Percentiles rank a stretch among this genome's conserved stretches.
phyloP scores from a whole-genome alignment of 768 basidiomycete genomes.

The Mycena pura region DNA sequence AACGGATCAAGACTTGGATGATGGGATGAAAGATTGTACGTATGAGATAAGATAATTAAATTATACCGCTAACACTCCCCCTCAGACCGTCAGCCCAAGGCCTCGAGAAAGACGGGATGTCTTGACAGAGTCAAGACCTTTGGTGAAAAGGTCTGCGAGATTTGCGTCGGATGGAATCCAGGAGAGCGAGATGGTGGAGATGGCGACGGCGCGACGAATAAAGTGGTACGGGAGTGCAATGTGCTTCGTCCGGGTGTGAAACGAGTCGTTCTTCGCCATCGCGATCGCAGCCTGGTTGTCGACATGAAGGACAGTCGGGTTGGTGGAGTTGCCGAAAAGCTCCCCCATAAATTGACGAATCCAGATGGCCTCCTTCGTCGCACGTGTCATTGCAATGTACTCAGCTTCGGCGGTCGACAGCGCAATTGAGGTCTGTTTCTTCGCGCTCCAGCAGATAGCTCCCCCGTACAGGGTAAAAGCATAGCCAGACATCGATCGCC shows the following conservation, averaged over 20 bases:
- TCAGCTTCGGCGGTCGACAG: constrained; percentile 47
- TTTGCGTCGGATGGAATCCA: constrained; percentile 32
- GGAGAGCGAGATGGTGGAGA: constrained; percentile 16
- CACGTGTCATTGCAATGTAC: constrained; percentile 34
- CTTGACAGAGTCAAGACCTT: constrained; percentile 24
- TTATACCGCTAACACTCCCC: constrained; percentile 20
- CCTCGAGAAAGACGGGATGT: constrained; percentile 5
- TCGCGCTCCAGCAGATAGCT: constrained; percentile 40
- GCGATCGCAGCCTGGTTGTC: constrained; percentile 29
- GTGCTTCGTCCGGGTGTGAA: constrained; percentile 37
- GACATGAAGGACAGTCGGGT: constrained; percentile 21
- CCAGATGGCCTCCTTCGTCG: constrained; percentile 32
- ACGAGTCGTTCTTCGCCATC: constrained; percentile 26
- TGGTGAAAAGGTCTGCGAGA: constrained; percentile 40
- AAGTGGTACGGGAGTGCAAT: constrained; percentile 38
- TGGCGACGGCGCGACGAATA: constrained; percentile 39
- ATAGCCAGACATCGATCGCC: constrained; percentile 37
- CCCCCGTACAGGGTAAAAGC: constrained; percentile 36
- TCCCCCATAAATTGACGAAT: constrained; percentile 31
- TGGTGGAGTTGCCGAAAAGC: constrained; percentile 2
- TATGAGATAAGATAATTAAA: constrained; percentile 1
- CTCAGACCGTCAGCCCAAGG: constrained; percentile 12
- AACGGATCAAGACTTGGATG: not conserved
- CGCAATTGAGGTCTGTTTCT: constrained; percentile 39
- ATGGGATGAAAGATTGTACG: constrained; percentile 4